Conservation (phyloP, 2,329 filamentous ascomycete genomes). For the Paraconiothyrium sp. region DNA sequence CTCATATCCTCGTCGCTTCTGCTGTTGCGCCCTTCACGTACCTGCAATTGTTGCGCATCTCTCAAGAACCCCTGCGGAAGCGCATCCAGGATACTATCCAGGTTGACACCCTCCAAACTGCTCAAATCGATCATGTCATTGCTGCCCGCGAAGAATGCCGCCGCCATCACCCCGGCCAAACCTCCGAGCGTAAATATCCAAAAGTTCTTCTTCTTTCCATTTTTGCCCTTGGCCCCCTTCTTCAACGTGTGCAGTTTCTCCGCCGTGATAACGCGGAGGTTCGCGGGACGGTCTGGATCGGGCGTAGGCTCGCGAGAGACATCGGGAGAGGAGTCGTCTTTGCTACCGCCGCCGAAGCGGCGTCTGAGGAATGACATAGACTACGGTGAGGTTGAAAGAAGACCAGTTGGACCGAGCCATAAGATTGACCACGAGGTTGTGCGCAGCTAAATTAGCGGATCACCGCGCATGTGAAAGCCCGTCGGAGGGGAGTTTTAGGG, state of each 20-base stretch:
- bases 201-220: slow-evolving; percentile 75
- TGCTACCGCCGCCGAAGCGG: slow-evolving; percentile 43
- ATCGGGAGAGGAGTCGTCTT: slow-evolving; percentile 41
- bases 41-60: slow-evolving; percentile 86
- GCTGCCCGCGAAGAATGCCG: slow-evolving; percentile 87
- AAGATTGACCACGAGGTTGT: not conserved
- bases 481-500: not conserved
- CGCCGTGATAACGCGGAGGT: slow-evolving; percentile 62
- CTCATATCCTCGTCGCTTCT: not conserved
- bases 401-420: not conserved
- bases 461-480: slow-evolving; percentile 9
- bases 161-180: slow-evolving; percentile 87
- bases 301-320: slow-evolving; percentile 53
- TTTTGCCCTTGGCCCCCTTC: slow-evolving; percentile 44
- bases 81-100: slow-evolving; percentile 87
- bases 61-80: slow-evolving; percentile 85
- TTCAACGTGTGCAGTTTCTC: slow-evolving; percentile 61
- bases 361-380: slow-evolving; percentile 51
- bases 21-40: slow-evolving; percentile 54
- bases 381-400: slow-evolving; percentile 1
- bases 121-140: slow-evolving; percentile 92
- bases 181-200: slow-evolving; percentile 89
- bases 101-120: slow-evolving; percentile 72
- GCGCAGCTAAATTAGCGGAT: not conserved
- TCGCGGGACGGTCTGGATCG: slow-evolving; percentile 46